Conservation (phyloP, 2,329 filamentous ascomycete genomes). For the Pestalotiopsis sp. region DNA sequence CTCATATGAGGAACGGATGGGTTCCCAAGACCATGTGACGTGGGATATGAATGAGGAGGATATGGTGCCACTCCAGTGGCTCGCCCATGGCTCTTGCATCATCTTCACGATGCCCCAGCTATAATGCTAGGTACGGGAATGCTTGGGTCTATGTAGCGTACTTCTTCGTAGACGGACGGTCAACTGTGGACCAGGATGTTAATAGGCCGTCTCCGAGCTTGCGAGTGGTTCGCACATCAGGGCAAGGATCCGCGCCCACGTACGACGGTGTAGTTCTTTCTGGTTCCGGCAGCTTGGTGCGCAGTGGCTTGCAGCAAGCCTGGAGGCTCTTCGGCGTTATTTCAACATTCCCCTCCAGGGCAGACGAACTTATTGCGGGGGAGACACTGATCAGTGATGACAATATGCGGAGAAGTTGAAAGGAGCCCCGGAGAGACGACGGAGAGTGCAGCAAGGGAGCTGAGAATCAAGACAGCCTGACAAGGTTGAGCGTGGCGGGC, state of each 20-base stretch:
- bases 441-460: neutral
- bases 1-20: neutral
- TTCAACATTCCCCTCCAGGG: neutral
- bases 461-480: neutral
- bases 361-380: neutral
- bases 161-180: neutral
- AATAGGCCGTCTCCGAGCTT: neutral
- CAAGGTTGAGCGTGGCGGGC: neutral
- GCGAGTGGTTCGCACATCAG: constrained; percentile 1
- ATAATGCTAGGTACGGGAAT: neutral
- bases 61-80: neutral
- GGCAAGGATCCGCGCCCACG: constrained; percentile 1
- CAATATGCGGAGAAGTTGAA: neutral
- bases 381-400: neutral
- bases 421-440: neutral
- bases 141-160: neutral
- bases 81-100: neutral
- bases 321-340: constrained; percentile 13
- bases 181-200: neutral
- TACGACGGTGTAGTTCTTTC: constrained; percentile 1
- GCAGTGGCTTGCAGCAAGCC: constrained; percentile 3
- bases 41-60: neutral
- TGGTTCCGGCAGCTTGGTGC: constrained; percentile 5
- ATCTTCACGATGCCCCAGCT: constrained; percentile 4
- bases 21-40: neutral